Evolutionary conservation across 2,329 filamentous ascomycete species (phyloP), one percentile per base, ranked within the genome.

Genomic region (Trichoderma koningii): DNA sequence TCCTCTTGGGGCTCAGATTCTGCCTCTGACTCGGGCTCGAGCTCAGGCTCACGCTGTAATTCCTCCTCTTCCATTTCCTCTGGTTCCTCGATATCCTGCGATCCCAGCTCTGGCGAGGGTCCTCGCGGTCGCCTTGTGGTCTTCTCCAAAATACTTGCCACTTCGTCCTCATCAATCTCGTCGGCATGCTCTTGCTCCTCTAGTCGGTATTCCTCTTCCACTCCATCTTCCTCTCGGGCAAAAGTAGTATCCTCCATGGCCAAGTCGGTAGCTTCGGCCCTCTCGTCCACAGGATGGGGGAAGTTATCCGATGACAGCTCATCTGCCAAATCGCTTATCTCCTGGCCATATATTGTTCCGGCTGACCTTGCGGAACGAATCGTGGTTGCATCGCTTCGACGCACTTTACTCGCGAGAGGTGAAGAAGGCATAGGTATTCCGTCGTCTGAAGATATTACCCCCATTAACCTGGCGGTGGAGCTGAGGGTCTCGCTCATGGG

Each of bases 381-480:
- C 12, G 75, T 74, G n/a, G 71, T 65, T 2, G 70, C 73, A 38
- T 71, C 75, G 51, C 75, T 79, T 19, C 72, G 73, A 42, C 77
- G 77, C 28, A 73, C 75, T 70, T 80, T 83, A 38, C 76, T 73
- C 28, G 73, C 76, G 45, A 82, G 68, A 0, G 82, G 82, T 0
- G 82, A 84, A 14, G 75, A 77, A 14, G 68, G 76, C 71, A 68
- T 66, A 21, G 69, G 72, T 62, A 67, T 70, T 21, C 68, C 73
- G 15, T 74, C 71, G 17, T 75, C 73, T 1, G 72, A 70, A 23
- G 70, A 69, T 0, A 82, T 62, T 0, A 78, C 73, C 61, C 77
- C 74, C 51, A 82, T 79, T 17, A 85, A 70, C n/a, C 77, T 76
- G 0, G 76, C 73, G 23, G 78, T 81, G 3, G 78, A 81, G 1